Evolutionary conservation across 176 grass and related monocot genomes (phyloP), one percentile per base, ranked within the genome.

Genomic region (Leersia perrieri): DNA sequence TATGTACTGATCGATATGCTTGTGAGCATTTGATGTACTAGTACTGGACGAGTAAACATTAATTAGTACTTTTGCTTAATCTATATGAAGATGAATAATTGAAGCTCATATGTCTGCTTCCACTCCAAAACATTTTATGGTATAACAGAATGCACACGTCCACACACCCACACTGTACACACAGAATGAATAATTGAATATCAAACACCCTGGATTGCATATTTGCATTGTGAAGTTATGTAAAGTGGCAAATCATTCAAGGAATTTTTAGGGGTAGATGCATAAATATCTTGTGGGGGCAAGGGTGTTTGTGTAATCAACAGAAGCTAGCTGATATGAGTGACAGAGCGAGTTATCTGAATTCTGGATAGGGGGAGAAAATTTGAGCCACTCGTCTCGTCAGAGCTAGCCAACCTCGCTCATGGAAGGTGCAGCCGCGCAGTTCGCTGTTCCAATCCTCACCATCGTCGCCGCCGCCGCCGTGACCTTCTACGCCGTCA

Each of bases 401-500:
- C 53, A 58, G 53, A 58, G n/a, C 20, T 9, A 58, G n/a, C 20
- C n/a, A 58, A 58, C 20, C 22, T 8, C 22, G 2, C 22, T 25
- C 53, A 58, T 94, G 81, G 80, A 90, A 3, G 63, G 84, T 18
- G 91, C 44, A 33, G 92, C 63, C 42, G 87, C 23, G 4, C 89
- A 94, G 28, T 76, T 98, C 27, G 72, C 73, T 25, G 60, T 84
- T 63, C 95, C 96, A 0, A 35, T 98, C 68, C 74, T 95, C 66
- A 90, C 86, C 53, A 93, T 95, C 41, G 79, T 83, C 9, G 96
- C 86, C 16, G 96, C 57, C 1, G 92, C 90, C 0, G 92, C 92
- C 3, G 87, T 74, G 13, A 93, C 96, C 77, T 98, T 98, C 67
- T 95, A 98, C 70, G 87, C 89, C 25, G 87, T 98, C 29, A 98